A percentile compares a stretch with the other conserved stretches of the same genome.
Evolutionary conservation across 768 basidiomycete genomes (phyloP).

Genomic region (Kondoa subrosea): DNA sequence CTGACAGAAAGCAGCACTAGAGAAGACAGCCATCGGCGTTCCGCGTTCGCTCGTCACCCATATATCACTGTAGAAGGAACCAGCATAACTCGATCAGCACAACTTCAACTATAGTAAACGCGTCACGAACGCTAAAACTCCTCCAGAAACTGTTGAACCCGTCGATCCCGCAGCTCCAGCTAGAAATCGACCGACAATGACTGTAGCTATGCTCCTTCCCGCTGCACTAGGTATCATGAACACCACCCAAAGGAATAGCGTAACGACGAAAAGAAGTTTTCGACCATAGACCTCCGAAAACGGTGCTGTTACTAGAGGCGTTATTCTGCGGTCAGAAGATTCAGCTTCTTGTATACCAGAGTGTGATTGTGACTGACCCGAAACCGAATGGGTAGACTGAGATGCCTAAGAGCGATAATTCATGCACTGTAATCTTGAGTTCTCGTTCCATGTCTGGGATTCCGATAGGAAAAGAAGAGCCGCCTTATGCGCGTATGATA

Average conservation of each 20-base stretch:
- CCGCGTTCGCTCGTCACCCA: background rate
- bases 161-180: background rate
- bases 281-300: background rate
- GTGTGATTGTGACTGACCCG: no score
- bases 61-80: no score
- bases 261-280: background rate
- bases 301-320: background rate
- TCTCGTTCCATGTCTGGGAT: background rate
- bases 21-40: background rate
- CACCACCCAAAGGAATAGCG: background rate
- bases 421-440: background rate
- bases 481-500: no score
- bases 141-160: background rate
- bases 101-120: no score
- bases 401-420: background rate
- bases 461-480: background rate
- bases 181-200: background rate
- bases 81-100: no score
- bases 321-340: no score
- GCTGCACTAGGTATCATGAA: background rate
- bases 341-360: no score
- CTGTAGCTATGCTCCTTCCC: background rate
- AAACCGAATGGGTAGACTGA: background rate
- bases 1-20: background rate
- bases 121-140: no score